Percentiles rank a stretch among this genome's conserved stretches.
Conservation (phyloP, 1,284 basidiomycete species). For the Hymenochaete sp. region DNA sequence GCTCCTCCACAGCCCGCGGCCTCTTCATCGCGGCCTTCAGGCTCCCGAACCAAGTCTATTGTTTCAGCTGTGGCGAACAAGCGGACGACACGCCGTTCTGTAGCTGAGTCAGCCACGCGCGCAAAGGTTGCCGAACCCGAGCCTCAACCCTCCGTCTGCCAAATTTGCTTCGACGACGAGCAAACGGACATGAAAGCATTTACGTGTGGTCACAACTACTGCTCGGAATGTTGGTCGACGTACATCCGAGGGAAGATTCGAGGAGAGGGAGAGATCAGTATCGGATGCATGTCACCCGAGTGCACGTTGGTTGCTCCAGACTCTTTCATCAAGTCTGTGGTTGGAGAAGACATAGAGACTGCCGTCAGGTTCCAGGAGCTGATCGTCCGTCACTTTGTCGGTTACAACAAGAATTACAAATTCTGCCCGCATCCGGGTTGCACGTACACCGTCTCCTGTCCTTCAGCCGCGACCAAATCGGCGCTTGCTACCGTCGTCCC, state of each 20-base stretch:
- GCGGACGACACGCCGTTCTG: conserved; percentile 38
- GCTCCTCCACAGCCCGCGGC: conserved; percentile 30
- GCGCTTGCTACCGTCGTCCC: conserved; percentile 80
- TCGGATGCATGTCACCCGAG: conserved; percentile 91
- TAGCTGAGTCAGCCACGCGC: conserved; percentile 28
- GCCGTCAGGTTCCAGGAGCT: conserved; percentile 77
- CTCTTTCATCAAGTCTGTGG: conserved; percentile 44
- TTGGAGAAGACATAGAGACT: conserved; percentile 36
- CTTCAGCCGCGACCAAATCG: conserved; percentile 60
- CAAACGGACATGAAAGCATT: conserved; percentile 56
- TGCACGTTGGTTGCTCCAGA: conserved; percentile 75
- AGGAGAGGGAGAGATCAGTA: conserved; percentile 81
- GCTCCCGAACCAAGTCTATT: conserved; percentile 8
- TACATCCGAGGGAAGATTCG: conserved; percentile 83
- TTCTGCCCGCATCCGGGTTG: conserved; percentile 89
- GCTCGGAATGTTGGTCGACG: conserved; percentile 79
- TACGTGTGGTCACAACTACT: conserved; percentile 77
- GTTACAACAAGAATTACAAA: conserved; percentile 74
- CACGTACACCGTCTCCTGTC: conserved; percentile 86
- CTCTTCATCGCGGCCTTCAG: conserved; percentile 18
- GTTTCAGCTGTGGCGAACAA: conserved; percentile 25
- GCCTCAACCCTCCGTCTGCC: conserved; percentile 76
- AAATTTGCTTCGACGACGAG: conserved; percentile 83
- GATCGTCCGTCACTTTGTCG: conserved; percentile 85
- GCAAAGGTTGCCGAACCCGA: conserved; percentile 28